Conservation (phyloP, 139 green algal species). For the Astrephomene gubernaculifera region DNA sequence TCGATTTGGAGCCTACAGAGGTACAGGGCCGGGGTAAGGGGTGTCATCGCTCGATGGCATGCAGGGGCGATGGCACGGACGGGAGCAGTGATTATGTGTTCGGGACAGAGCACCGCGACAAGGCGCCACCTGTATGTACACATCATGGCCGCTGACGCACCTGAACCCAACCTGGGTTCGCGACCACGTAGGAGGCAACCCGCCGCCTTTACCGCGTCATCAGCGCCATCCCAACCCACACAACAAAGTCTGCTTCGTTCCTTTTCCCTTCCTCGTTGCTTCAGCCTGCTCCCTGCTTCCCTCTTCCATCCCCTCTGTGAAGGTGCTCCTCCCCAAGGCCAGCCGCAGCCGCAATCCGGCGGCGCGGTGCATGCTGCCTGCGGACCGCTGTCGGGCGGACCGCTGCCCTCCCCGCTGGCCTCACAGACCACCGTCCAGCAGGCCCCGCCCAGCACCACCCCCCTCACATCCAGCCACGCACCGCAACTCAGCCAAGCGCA, state of each 20-base stretch:
- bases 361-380: not conserved
- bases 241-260: not conserved
- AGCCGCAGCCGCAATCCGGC: not conserved
- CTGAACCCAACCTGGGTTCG: too few species aligned
- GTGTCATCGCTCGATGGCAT: too few species aligned
- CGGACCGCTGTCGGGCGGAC: not conserved
- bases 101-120: too few species aligned
- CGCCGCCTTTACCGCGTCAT: not conserved
- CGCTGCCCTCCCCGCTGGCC: not conserved
- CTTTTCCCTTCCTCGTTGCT: not conserved
- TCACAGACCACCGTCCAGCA: not conserved
- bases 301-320: too few species aligned
- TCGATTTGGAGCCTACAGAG: too few species aligned
- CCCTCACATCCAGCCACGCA: too few species aligned
- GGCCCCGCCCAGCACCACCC: not conserved
- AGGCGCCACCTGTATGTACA: too few species aligned
- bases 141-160: too few species aligned
- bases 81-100: too few species aligned
- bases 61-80: too few species aligned
- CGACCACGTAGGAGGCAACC: too few species aligned
- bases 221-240: not conserved
- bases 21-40: too few species aligned
- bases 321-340: not conserved
- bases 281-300: not conserved
- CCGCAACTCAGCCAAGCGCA: not conserved